Evolutionary conservation across 495 filamentous ascomycete species (phyloP), one percentile per base, ranked within the genome.

Genomic region (Trichodelitschia bisporula): DNA sequence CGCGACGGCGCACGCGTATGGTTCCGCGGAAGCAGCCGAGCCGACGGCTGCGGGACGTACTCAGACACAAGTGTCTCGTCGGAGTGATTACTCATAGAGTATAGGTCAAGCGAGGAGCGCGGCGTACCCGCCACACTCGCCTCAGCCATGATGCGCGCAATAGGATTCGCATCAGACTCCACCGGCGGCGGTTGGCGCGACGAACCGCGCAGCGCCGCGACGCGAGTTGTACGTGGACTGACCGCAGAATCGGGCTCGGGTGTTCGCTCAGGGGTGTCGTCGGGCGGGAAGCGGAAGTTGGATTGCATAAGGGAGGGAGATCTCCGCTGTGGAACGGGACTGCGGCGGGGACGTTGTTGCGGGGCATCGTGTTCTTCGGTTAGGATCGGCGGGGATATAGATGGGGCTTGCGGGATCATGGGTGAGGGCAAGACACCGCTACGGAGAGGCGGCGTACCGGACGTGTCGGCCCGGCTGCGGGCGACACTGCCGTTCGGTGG

Each of bases 71-170:
- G 47, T 14, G 86, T 95, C 48, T 95, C 86, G 13, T 68, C 75
- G 6, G 89, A 95, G 37, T 89, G 72, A 45, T 93, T 91, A 46
- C 86, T 90, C 37, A 78, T 53, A 3, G 82, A 82, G 46, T 89
- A 93, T 38, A 93, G 89, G 40, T 97, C 86, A 31, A 73, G 75
- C 47, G 89, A 95, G 41, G 79, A 92, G 43, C 89, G 57, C 15
- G 77, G 74, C 27, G 77, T 71, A 9, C 58, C 64, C 47, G 57
- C 62, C 21, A 61, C 46, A 35, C 75, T 84, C 15, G 68, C 65
- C 17, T 69, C 65, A 15, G 80, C 77, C 23, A 89, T 54, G 15
- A 89, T 64, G 29, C 72, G 59, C 11, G 78, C 63, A n/a, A 72
- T 52, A 13, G 65, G 62, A 21, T 71, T 64, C 24, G 67, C 61